Evolutionary conservation across 306 rosid genomes (phyloP).

Genomic region (Rubus idaeus): DNA sequence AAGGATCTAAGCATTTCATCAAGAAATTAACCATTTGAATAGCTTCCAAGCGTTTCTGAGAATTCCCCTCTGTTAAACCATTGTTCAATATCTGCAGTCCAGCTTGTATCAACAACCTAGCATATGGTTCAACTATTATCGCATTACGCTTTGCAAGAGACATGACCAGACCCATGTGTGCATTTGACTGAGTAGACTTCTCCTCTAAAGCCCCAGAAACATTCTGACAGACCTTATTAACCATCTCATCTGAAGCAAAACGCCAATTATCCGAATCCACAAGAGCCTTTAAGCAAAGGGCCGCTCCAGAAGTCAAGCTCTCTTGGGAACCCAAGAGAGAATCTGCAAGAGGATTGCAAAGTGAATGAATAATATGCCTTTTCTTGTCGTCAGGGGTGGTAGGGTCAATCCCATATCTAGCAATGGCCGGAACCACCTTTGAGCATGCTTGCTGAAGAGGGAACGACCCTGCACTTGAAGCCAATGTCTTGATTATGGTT

Average conservation of each 20-base stretch:
- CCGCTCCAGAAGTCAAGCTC: constrained; percentile 76
- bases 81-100: constrained; percentile 58
- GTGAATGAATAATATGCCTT: constrained; percentile 58
- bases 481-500: constrained; percentile 71
- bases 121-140: constrained; percentile 79
- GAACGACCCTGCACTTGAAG: constrained; percentile 81
- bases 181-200: constrained; percentile 64
- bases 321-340: constrained; percentile 73
- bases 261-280: constrained; percentile 94
- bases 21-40: constrained; percentile 81
- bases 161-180: constrained; percentile 82
- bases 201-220: constrained; percentile 77
- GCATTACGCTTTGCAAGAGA: constrained; percentile 78
- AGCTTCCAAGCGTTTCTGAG: constrained; percentile 69
- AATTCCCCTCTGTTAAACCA: constrained; percentile 63
- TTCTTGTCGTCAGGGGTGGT: constrained; percentile 72
- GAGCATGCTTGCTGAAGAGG: constrained; percentile 94
- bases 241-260: constrained; percentile 80
- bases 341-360: constrained; percentile 73
- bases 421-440: constrained; percentile 80
- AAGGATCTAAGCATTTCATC: constrained; percentile 73
- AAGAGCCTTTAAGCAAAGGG: constrained; percentile 81
- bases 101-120: constrained; percentile 65
- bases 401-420: constrained; percentile 88
- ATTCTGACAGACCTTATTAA: constrained; percentile 79